These are phyloP conservation scores for Psidium friedrichsthalianum DNA, from an alignment of 345 rosid genomes.

Conservation along the genomic window DNA sequence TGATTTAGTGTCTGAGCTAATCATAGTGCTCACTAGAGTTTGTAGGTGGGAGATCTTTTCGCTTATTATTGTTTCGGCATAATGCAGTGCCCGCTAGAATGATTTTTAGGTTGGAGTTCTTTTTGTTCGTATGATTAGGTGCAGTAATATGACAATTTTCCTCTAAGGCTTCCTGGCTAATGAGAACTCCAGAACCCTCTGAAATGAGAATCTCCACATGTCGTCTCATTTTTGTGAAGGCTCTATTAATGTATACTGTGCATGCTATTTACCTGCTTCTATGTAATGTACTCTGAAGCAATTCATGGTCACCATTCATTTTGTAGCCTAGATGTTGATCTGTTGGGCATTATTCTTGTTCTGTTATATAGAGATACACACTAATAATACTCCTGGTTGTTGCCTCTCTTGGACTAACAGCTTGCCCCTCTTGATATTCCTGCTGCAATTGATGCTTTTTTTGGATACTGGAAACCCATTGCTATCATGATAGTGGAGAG, in stretches of 20 bases:
- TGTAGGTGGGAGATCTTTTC: not conserved
- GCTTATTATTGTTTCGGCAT: not conserved
- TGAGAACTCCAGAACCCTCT: not conserved
- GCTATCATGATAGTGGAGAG: slow-evolving; percentile 68
- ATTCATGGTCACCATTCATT: not conserved
- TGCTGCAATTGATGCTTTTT: slow-evolving; percentile 56
- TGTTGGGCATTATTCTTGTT: not conserved
- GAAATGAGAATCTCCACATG: not conserved
- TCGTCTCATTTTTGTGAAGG: not conserved
- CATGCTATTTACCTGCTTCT: not conserved
- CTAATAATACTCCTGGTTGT: not conserved
- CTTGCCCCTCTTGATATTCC: slow-evolving; percentile 88
- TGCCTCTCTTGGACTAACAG: slow-evolving; percentile 16
- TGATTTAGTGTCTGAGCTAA: not conserved
- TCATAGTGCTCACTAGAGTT: not conserved
- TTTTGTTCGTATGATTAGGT: not conserved
- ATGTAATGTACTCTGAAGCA: not conserved
- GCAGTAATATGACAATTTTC: not conserved
- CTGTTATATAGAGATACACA: not conserved
- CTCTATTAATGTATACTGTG: not conserved
- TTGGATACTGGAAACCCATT: slow-evolving; percentile 66
- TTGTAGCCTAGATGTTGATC: not conserved
- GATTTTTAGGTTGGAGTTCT: not conserved
- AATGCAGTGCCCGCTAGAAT: not conserved
- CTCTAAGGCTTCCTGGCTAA: not conserved